These are phyloP conservation scores for Hanseniaspora jakobsenii DNA, from an alignment of 805 yeast genomes.

Conservation along the genomic window DNA sequence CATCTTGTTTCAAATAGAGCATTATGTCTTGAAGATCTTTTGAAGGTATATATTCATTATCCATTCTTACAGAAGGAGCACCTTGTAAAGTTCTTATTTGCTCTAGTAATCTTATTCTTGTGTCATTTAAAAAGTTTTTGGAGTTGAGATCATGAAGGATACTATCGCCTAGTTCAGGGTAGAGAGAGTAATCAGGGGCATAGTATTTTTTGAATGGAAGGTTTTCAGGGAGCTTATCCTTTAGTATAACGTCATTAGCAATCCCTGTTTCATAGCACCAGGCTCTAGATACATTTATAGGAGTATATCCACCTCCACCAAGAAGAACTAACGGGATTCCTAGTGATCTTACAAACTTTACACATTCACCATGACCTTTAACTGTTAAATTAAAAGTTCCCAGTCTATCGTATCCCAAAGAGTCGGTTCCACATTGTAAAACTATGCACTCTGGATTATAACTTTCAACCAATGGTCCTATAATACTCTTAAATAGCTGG, in stretches of 20 bases:
- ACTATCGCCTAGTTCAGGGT: constrained; percentile 37
- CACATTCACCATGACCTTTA: constrained; percentile 93
- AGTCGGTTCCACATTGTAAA: constrained; percentile 98
- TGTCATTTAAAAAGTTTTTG: constrained; percentile 68
- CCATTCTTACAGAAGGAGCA: constrained; percentile 91
- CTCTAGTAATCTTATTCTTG: constrained; percentile 64
- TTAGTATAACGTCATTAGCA: constrained; percentile 64
- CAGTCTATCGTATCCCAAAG: constrained; percentile 85
- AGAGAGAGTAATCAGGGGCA: constrained; percentile 83
- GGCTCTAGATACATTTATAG: constrained; percentile 88
- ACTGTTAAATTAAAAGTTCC: constrained; percentile 93
- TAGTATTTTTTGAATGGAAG: constrained; percentile 72
- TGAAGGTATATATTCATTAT: constrained; percentile 67
- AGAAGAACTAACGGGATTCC: constrained; percentile 84
- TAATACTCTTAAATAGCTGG: constrained; percentile 47
- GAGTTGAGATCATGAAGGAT: constrained; percentile 65
- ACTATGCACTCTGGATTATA: constrained; percentile 94
- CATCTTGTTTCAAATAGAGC: constrained; percentile 35
- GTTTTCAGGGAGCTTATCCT: constrained; percentile 58
- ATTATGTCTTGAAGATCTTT: constrained; percentile 24
- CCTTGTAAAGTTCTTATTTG: constrained; percentile 70
- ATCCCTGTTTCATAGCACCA: constrained; percentile 93
- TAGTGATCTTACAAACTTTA: constrained; percentile 71
- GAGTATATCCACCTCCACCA: constrained; percentile 98
- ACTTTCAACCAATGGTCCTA: constrained; percentile 76